Evolutionary conservation across 1,139 yeast species (phyloP), one percentile per base, ranked within the genome.

Genomic region (Pichia sp.): DNA sequence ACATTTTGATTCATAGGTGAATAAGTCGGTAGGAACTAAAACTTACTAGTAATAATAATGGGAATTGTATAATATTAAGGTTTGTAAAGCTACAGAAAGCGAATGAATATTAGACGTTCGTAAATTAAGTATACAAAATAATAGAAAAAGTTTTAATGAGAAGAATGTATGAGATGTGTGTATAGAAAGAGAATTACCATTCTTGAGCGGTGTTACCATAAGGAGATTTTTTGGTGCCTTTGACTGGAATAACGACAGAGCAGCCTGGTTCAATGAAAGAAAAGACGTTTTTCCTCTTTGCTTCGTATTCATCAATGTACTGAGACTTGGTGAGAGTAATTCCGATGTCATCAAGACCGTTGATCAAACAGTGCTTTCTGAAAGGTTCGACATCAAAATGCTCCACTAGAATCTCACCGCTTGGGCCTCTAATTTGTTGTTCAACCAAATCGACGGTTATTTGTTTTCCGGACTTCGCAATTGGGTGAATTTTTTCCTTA

Each of bases 341-440:
- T 43, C 98, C 98, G 71, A 93, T 93, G 69, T 93, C 99, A 68
- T 93, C 99, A 57, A 93, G 82, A 56, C 99, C 99, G 61, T 93
- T 89, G 55, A 91, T 75, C 63, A 93, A 79, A 69, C 98, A 93
- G 71, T 90, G 96, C 74, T 91, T 91, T 77, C 97, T 85, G 79
- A 90, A 93, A 44, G 75, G 79, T 70, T 91, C 98, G 55, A 93
- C 82, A 2, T 87, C 96, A 63, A 93, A 93, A 61, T 85, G 78
- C 12, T 83, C 90, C 41, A 90, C 84, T 55, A 90, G 74, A 46
- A 87, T 85, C 60, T 86, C 85, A 56, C 82, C 89, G 47, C 82
- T 75, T 57, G 82, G 81, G 58, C 84, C 87, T 60, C 76, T 74
- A 64, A 93, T 89, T 65, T 82, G 82, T 74, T 93, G 98, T 57